These are phyloP conservation scores for Lepraria neglecta DNA, from an alignment of 495 filamentous ascomycete species.

Conservation along the genomic window DNA sequence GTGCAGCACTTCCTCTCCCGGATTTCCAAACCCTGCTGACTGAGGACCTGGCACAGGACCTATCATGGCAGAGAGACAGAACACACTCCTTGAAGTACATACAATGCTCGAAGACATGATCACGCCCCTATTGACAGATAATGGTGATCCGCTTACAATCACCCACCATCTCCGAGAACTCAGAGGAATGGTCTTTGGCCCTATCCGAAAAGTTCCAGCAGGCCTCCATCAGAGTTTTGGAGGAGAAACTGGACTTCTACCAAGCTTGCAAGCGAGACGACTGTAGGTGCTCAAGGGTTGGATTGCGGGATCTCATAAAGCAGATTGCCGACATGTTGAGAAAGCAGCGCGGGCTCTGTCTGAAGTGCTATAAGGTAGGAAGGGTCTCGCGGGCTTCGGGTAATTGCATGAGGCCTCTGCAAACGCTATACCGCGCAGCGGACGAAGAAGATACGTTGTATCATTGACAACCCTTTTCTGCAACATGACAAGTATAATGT, in stretches of 20 bases:
- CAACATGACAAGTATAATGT: no score
- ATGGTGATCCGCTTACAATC: background rate
- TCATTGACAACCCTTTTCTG: no score
- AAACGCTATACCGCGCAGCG: background rate
- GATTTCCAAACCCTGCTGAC: background rate
- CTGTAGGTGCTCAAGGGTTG: background rate
- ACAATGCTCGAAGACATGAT: background rate
- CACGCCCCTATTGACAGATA: background rate
- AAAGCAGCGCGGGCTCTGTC: background rate
- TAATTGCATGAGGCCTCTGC: background rate
- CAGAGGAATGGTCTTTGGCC: background rate
- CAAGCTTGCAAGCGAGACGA: background rate
- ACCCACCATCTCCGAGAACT: background rate
- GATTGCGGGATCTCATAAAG: background rate
- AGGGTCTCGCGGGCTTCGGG: background rate
- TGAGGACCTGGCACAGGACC: background rate
- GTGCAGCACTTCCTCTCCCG: background rate
- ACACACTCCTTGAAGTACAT: background rate
- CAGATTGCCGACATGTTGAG: background rate
- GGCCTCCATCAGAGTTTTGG: background rate
- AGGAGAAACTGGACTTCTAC: background rate
- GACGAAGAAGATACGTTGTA: background rate
- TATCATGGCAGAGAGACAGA: background rate
- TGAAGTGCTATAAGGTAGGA: background rate
- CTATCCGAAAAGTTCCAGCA: background rate